Percentiles rank a stretch among this genome's conserved stretches.
Evolutionary conservation across 176 grass and related monocot genomes (phyloP).

Genomic region (Hordeum marinum): DNA sequence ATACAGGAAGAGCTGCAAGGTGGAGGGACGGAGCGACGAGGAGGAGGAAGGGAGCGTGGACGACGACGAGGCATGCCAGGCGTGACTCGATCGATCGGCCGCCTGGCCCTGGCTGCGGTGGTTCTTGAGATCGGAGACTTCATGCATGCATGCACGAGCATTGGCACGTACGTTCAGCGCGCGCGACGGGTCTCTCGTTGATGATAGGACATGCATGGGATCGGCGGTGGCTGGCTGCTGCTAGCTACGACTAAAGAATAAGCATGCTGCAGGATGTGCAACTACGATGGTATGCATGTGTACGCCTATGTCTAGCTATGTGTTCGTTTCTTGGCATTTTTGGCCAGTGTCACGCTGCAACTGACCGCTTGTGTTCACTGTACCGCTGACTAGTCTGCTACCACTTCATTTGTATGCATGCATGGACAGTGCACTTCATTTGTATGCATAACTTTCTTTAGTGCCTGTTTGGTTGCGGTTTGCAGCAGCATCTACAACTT

Average conservation of each 20-base stretch:
- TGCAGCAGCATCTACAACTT: too few relatives aligned
- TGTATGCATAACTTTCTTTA: neutral
- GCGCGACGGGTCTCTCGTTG: slow-evolving; percentile 25
- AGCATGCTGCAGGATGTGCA: neutral
- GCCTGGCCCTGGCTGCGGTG: neutral
- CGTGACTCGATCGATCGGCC: neutral
- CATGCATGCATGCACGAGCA: neutral
- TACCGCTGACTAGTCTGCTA: neutral
- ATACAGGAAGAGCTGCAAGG: slow-evolving; percentile 46
- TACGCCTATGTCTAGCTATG: neutral
- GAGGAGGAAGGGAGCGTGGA: slow-evolving; percentile 5
- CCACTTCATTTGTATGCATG: neutral
- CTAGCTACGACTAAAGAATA: slow-evolving; percentile 27
- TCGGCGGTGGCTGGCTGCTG: neutral
- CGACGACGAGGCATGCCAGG: slow-evolving; percentile 2
- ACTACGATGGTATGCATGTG: neutral
- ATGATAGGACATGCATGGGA: slow-evolving; percentile 37
- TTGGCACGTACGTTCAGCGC: neutral
- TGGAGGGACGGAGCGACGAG: slow-evolving; percentile 39
- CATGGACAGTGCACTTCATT: neutral
- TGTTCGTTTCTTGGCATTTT: slow-evolving; percentile 16
- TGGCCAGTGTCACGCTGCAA: slow-evolving; percentile 32
- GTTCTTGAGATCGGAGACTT: slow-evolving; percentile 37
- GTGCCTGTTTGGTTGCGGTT: neutral
- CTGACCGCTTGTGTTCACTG: slow-evolving; percentile 18